Evolutionary conservation across 148 eudicot genomes (phyloP), one percentile per base, ranked within the genome.

Genomic region (Limonium bicolor): DNA sequence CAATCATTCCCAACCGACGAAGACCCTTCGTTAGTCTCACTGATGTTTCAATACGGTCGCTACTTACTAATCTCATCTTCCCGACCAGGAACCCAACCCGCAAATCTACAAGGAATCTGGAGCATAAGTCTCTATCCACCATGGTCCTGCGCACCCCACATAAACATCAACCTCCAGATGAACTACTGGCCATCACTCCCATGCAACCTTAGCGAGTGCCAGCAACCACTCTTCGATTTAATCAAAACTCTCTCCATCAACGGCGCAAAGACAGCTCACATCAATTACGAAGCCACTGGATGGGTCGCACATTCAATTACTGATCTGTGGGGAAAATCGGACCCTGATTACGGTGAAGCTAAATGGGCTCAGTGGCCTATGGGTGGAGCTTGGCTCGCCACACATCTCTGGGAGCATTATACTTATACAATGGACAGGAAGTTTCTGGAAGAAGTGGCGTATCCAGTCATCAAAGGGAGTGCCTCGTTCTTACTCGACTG

Each of bases 301-400:
- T 85, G 95, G 95, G 90, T 74, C 29, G 76, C 51, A 12, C 95
- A 85, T 56, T 80, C 74, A 41, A 65, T 77, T 23, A 64, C 95
- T 26, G 95, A 85, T 51, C 34, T 80, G 41, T 85, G 95, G 95
- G 90, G 80, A 31, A 85, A 77, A 74, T 77, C 95, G 31, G 76
- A 85, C 15, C 80, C 86, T 2, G 80, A 77, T 46, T 46, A 55
- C 22, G 92, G 95, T 27, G 9, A 52, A 19, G 71, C 95, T 7
- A 68, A 80, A 7, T 86, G 95, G 95, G 80, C 92, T 27, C 46
- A 74, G 29, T 86, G 95, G 95, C 95, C 77, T 0, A 78, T 81
- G 96, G 96, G 93, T 12, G 96, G 93, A 19, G 93, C 93, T 11
- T 86, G 96, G 96, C 72, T 86, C 55, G 65, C 74, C 28, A 86